phyloP scores from a whole-genome alignment of 208 protist genomes.

The Trypanosoma platydactyli region DNA sequence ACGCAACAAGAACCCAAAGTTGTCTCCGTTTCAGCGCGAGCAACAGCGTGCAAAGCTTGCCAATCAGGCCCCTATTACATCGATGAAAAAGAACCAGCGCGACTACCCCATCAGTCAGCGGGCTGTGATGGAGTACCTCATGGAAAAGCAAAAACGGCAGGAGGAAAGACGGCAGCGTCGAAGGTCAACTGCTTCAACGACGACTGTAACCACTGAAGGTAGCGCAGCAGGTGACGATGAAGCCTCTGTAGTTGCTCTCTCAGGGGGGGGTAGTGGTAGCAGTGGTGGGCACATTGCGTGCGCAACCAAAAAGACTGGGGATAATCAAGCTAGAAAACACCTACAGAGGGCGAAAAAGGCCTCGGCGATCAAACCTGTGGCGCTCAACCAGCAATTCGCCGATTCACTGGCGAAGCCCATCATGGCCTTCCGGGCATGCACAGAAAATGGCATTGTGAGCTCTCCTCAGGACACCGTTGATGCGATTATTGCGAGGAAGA shows the following conservation, averaged over 20 bases:
- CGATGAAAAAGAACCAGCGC: constrained; percentile 31
- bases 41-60: constrained; percentile 63
- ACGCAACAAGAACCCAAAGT: constrained; percentile 86
- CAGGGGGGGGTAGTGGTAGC: not conserved
- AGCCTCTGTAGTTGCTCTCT: not conserved
- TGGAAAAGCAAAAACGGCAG: constrained; percentile 41
- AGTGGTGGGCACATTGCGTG: too few relatives aligned
- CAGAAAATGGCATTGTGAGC: too few relatives aligned
- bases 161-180: constrained; percentile 10
- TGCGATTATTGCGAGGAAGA: constrained; percentile 80
- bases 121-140: constrained; percentile 58
- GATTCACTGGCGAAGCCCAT: constrained; percentile 20
- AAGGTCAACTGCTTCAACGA: not conserved
- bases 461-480: constrained; percentile 26
- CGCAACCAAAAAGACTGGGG: constrained; percentile 8
- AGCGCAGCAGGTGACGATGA: not conserved
- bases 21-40: constrained; percentile 85
- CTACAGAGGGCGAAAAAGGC: constrained; percentile 11
- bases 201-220: not conserved
- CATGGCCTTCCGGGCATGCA: constrained; percentile 13
- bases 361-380: constrained; percentile 11
- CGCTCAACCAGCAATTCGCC: constrained; percentile 29
- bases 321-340: constrained; percentile 20
- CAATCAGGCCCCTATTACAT: constrained; percentile 69
- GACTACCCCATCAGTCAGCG: constrained; percentile 73